These are phyloP conservation scores for Priceomyces melissophilus DNA, from an alignment of 805 yeast species.

Conservation along the genomic window DNA sequence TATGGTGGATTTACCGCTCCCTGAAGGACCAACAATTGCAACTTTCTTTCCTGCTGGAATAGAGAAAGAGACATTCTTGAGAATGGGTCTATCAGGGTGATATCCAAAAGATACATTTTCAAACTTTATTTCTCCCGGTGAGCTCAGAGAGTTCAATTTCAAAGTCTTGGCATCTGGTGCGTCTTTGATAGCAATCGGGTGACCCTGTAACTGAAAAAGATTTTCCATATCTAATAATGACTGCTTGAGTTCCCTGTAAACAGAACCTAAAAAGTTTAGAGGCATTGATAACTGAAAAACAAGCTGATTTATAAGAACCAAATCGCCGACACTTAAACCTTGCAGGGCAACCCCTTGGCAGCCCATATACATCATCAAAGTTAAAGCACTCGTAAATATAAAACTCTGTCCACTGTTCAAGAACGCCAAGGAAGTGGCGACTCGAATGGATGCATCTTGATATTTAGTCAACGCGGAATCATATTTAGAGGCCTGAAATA, in stretches of 20 bases:
- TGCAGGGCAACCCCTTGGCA: constrained; percentile 89
- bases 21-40: constrained; percentile 95
- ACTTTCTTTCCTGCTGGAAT: constrained; percentile 90
- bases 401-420: constrained; percentile 76
- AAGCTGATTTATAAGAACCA: constrained; percentile 90
- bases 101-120: constrained; percentile 93
- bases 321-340: constrained; percentile 83
- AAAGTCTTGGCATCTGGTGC: constrained; percentile 61
- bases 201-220: constrained; percentile 77
- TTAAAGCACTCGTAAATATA: constrained; percentile 82
- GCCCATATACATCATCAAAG: constrained; percentile 98
- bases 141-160: constrained; percentile 31
- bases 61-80: constrained; percentile 73
- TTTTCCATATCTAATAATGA: constrained; percentile 95
- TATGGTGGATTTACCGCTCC: constrained; percentile 92
- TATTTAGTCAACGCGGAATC: constrained; percentile 70
- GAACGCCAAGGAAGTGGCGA: constrained; percentile 80
- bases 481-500: constrained; percentile 73
- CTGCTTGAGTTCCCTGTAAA: constrained; percentile 91
- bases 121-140: constrained; percentile 76
- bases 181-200: constrained; percentile 64
- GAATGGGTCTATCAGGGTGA: constrained; percentile 82
- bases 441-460: constrained; percentile 71
- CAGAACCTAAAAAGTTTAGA: constrained; percentile 89
- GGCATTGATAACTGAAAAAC: constrained; percentile 97